Evolutionary conservation across 164 flowering plant species (phyloP).

Genomic region (Piper longum): DNA sequence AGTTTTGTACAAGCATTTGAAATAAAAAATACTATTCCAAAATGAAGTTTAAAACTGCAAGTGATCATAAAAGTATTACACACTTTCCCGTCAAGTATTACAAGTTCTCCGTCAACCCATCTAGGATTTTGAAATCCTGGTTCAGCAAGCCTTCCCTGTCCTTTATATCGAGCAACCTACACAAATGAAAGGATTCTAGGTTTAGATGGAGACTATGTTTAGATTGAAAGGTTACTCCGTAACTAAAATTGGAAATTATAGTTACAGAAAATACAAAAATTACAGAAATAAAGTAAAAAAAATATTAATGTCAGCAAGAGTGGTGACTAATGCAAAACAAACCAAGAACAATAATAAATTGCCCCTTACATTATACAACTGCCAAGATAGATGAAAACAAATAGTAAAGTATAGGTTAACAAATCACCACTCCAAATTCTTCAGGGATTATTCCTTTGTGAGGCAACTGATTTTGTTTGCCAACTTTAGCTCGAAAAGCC

Average conservation of each 20-base stretch:
- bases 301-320: no score
- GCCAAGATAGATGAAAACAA: no score
- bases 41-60: neutral
- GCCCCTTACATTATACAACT: neutral
- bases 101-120: constrained; percentile 99
- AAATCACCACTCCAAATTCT: constrained; percentile 89
- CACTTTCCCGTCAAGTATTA: constrained; percentile 94
- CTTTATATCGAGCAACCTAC: constrained; percentile 90
- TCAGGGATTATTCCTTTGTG: constrained; percentile 92
- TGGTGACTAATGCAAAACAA: no score
- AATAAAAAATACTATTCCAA: neutral
- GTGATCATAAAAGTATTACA: neutral
- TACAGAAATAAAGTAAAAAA: neutral
- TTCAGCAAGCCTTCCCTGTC: constrained; percentile 92
- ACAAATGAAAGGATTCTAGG: constrained; percentile 5
- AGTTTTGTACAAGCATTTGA: neutral
- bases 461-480: constrained; percentile 77
- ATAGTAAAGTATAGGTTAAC: neutral
- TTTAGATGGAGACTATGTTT: neutral
- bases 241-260: no score
- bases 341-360: neutral
- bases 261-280: neutral
- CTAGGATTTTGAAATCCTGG: constrained; percentile 83
- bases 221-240: neutral
- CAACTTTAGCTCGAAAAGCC: constrained; percentile 95